phyloP scores from a whole-genome alignment of 345 rosid species.

The Pistacia atlantica region DNA sequence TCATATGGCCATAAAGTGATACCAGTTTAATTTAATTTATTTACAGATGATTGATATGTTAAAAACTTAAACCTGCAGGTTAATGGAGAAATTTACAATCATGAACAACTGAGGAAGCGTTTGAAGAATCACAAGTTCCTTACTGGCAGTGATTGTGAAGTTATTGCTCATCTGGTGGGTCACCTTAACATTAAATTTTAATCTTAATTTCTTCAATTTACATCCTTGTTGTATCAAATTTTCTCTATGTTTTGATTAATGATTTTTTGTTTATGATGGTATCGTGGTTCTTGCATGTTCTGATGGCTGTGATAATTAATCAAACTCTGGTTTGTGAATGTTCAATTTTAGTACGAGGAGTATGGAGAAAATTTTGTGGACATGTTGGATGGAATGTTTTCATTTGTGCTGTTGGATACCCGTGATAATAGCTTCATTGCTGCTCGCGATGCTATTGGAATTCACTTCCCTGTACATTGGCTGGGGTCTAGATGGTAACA shows the following conservation, averaged over 20 bases:
- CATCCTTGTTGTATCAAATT: too few species aligned
- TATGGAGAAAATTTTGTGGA: conserved; percentile 78
- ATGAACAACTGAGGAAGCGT: conserved; percentile 67
- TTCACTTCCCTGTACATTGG: conserved; percentile 93
- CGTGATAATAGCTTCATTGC: conserved; percentile 79
- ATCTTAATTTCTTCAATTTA: not conserved
- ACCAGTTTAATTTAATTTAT: not conserved
- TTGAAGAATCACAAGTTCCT: conserved; percentile 72
- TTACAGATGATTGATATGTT: conserved; percentile 3
- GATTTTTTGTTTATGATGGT: not conserved
- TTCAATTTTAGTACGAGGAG: conserved; percentile 70
- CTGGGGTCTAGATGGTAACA: conserved; percentile 86
- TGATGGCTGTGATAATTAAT: conserved; percentile 7
- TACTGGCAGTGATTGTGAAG: conserved; percentile 96
- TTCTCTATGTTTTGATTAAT: not conserved
- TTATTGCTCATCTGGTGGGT: conserved; percentile 86
- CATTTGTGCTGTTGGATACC: conserved; percentile 85
- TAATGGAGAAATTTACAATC: conserved; percentile 97
- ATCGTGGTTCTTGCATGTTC: not conserved
- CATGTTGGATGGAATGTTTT: conserved; percentile 95
- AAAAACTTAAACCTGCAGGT: conserved; percentile 43
- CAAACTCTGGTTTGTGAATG: not conserved
- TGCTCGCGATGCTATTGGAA: conserved; percentile 95
- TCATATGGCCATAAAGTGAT: too few species aligned
- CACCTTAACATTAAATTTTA: not conserved